Percentiles rank a stretch among this genome's conserved stretches.
Conservation (phyloP, 768 basidiomycete species). For the Pleurotus citrinopileatus region DNA sequence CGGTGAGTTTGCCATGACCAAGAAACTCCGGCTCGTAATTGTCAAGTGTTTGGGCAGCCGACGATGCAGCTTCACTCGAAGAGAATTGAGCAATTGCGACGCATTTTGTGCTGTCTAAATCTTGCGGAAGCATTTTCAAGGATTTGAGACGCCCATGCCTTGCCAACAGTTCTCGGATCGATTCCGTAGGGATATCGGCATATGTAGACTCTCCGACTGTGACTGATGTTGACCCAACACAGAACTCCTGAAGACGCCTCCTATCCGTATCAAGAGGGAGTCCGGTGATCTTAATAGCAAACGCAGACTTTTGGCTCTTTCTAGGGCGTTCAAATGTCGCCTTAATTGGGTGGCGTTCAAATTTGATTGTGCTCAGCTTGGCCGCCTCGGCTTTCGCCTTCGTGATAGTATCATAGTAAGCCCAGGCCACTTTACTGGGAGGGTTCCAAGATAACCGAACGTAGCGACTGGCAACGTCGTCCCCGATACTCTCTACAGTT, state of each 20-base stretch:
- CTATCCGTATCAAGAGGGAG: constrained; percentile 33
- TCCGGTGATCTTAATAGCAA: constrained; percentile 41
- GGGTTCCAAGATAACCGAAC: constrained; percentile 45
- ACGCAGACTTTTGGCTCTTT: constrained; percentile 30
- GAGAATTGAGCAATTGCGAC: constrained; percentile 42
- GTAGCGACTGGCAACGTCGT: constrained; percentile 20
- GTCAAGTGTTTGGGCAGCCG: constrained; percentile 26
- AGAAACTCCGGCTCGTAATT: constrained; percentile 32
- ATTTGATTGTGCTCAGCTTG: constrained; percentile 33
- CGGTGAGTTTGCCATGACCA: constrained; percentile 30
- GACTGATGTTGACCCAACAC: constrained; percentile 22
- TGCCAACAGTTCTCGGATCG: constrained; percentile 32
- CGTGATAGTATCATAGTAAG: constrained; percentile 38
- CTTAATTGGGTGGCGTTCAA: constrained; percentile 38
- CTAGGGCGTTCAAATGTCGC: constrained; percentile 34
- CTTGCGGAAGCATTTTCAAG: constrained; percentile 37
- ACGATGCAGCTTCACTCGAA: constrained; percentile 29
- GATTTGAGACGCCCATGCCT: constrained; percentile 33
- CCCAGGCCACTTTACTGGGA: constrained; percentile 41
- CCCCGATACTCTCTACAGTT: constrained; percentile 15
- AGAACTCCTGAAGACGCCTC: constrained; percentile 31
- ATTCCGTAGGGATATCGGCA: constrained; percentile 20
- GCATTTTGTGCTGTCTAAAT: constrained; percentile 27
- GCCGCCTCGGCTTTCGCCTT: constrained; percentile 39
- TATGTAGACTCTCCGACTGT: constrained; percentile 35